A percentile compares a stretch with the other conserved stretches of the same genome.
These are phyloP conservation scores for Colletotrichum sp. DNA, from an alignment of 2,329 filamentous ascomycete species.

Conservation along the genomic window DNA sequence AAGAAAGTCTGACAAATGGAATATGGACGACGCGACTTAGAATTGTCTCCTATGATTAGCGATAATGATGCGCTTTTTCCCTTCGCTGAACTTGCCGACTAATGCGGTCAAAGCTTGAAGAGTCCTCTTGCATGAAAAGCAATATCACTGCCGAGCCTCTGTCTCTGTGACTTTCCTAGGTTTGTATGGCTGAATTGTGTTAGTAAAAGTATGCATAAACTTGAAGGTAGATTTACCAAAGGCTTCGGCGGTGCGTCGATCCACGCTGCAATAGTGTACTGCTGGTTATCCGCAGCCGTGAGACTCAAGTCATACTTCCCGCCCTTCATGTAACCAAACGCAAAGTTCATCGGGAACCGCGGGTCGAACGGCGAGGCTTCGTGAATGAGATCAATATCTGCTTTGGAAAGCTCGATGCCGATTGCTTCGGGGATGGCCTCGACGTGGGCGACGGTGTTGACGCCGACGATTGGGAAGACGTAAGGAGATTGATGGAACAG, in stretches of 20 bases:
- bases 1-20: too few species aligned
- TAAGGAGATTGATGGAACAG: slow-evolving; percentile 64
- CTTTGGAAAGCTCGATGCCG: slow-evolving; percentile 52
- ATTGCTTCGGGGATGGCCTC: slow-evolving; percentile 65
- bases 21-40: too few species aligned
- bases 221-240: background rate
- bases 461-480: slow-evolving; percentile 67
- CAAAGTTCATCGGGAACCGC: slow-evolving; percentile 53
- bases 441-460: slow-evolving; percentile 66
- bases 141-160: background rate
- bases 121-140: background rate
- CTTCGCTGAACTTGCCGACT: background rate
- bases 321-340: background rate
- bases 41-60: too few species aligned
- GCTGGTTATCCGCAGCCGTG: background rate
- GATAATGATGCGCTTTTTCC: too few species aligned
- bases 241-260: background rate
- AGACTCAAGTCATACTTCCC: background rate
- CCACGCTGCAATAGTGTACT: background rate
- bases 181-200: background rate
- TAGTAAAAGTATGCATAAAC: background rate
- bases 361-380: slow-evolving; percentile 55
- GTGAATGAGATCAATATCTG: slow-evolving; percentile 63
- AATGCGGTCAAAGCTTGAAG: background rate
- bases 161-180: background rate